A percentile compares a stretch with the other conserved stretches of the same genome.
phyloP scores from a whole-genome alignment of 2,329 filamentous ascomycete genomes.

The Epichloe festucae region DNA sequence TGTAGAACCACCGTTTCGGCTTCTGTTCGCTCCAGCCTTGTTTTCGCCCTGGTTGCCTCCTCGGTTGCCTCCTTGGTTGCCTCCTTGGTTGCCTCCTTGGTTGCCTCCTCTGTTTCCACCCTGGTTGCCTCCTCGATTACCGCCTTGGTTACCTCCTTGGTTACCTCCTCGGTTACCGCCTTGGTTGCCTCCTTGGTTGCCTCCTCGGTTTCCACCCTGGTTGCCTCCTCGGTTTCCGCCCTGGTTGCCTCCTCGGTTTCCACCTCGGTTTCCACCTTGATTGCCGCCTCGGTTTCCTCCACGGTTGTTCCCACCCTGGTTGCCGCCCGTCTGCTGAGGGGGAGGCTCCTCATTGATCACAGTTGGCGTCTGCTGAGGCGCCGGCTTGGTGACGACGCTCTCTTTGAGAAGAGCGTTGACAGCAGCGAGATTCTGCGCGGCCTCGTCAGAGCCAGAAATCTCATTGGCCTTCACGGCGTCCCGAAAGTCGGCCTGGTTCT shows the following conservation, averaged over 20 bases:
- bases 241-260: not conserved
- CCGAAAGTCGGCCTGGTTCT: conserved; percentile 37
- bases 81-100: not conserved
- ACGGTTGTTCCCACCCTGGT: conserved; percentile 6
- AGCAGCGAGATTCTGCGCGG: conserved; percentile 20
- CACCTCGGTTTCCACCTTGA: too few relatives aligned
- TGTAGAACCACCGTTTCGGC: not conserved
- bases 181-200: not conserved
- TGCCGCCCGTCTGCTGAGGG: not conserved
- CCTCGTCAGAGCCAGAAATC: conserved; percentile 21
- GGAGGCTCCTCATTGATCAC: conserved; percentile 5
- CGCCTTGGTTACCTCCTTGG: accelerated
- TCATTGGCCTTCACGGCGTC: conserved; percentile 28
- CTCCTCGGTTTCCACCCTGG: not conserved
- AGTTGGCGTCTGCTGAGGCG: conserved; percentile 21
- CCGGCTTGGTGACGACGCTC: conserved; percentile 15
- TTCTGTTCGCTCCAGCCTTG: not conserved
- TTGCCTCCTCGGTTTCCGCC: not conserved
- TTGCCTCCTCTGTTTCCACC: not conserved
- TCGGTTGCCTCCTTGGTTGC: too few relatives aligned
- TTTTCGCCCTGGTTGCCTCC: not conserved
- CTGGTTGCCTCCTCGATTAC: accelerated
- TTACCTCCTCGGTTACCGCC: not conserved
- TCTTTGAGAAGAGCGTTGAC: conserved; percentile 25
- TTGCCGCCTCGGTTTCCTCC: not conserved